These are phyloP conservation scores for Cryptosporidium felis DNA, from an alignment of 169 alveolate genomes.

Conservation along the genomic window DNA sequence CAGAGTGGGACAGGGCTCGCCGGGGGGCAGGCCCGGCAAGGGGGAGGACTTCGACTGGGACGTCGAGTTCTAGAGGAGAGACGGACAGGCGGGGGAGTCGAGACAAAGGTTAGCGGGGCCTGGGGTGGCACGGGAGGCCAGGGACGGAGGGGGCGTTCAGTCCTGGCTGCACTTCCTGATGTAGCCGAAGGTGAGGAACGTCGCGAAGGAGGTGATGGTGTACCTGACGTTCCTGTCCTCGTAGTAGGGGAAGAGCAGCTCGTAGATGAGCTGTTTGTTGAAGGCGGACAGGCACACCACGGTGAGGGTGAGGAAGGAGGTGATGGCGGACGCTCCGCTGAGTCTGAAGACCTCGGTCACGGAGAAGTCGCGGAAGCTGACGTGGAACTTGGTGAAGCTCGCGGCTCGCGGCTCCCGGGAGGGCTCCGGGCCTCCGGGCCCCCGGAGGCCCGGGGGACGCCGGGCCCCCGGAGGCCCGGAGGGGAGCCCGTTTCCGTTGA, in stretches of 20 bases:
- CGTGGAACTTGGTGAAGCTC: conserved; percentile 26
- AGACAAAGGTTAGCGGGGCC: too few species aligned
- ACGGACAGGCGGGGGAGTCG: too few species aligned
- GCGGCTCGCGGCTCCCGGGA: not conserved
- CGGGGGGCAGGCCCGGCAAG: not conserved
- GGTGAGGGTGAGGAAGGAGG: conserved; percentile 48
- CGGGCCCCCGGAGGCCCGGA: not conserved
- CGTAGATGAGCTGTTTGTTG: conserved; percentile 58
- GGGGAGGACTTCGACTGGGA: conserved; percentile 66
- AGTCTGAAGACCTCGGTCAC: conserved; percentile 57
- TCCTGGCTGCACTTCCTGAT: conserved; percentile 10
- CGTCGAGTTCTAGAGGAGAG: conserved; percentile 32
- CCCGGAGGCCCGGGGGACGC: not conserved
- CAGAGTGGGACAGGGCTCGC: too few species aligned
- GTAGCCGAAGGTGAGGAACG: conserved; percentile 55
- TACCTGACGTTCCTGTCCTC: conserved; percentile 36
- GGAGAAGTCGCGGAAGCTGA: conserved; percentile 58
- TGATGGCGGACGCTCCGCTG: conserved; percentile 60
- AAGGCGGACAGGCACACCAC: conserved; percentile 63
- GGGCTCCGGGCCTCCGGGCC: not conserved
- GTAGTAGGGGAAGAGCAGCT: conserved; percentile 53
- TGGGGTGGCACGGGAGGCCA: too few species aligned
- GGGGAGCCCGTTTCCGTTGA: not conserved
- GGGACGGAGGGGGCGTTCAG: too few species aligned
- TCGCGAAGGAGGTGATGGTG: conserved; percentile 48